Evolutionary conservation across 164 flowering plant genomes (phyloP), one percentile per base, ranked within the genome.

Genomic region (Liquidambar formosana): DNA sequence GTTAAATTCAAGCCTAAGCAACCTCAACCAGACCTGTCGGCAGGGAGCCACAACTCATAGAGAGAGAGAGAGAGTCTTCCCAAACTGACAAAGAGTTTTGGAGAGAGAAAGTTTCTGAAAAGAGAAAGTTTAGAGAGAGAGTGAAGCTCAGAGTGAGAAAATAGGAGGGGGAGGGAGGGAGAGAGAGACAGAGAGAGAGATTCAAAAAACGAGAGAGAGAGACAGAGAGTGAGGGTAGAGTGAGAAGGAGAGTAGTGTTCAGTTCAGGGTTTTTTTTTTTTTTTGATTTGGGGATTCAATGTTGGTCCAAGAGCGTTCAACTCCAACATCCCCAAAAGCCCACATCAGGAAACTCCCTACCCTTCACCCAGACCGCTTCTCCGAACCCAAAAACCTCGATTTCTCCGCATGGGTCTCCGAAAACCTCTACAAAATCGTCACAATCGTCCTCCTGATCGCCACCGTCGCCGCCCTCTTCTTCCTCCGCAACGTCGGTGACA

Each of bases 391-490:
- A 69, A 71, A 63, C 63, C 88, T 89, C 14, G 94, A 91, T 79
- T 88, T 91, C 79, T 82, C 94, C 66, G 76, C 94, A 60, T 95
- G 97, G 95, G 73, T 84, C 10, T 87, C 89, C 54, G 93, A 86
- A 5, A 91, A 93, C 67, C 73, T 85, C 25, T 93, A 85, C 88
- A 93, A 79, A 73, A 80, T 91, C 76, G 26, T 83, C 67, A 28
- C 79, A 1, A 26, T 93, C 51, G 8, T 61, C 15, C 75, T 90
- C 51, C 75, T 91, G 1, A 60, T 91, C 23, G 74, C 66, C 74
- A 84, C 97, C 23, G 89, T 88, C 26, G 94, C 88, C 13, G 88
- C 75, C 48, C 68, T 95, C 27, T 89, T 89, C 89, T 87, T 85
- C 85, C 92, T 95, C 71, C 85, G 88, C 53, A 86, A 81, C 75